These are phyloP conservation scores for Pythium rishiriense DNA, from an alignment of 352 stramenopile genomes.

Conservation along the genomic window DNA sequence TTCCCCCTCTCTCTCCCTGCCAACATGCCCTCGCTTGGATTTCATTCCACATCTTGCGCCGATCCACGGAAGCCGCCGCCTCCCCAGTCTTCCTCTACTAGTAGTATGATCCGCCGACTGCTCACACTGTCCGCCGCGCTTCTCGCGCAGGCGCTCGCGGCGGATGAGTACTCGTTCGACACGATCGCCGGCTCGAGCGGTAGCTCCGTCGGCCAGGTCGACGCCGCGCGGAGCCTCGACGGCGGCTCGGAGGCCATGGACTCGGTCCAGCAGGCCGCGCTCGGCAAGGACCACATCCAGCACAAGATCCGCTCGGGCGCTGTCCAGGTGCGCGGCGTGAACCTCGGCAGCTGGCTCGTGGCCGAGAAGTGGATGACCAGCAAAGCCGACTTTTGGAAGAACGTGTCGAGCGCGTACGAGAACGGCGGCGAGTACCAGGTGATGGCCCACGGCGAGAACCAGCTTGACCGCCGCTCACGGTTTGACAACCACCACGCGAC, in stretches of 20 bases:
- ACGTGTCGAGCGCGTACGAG: slow-evolving; percentile 6
- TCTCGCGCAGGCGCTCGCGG: slow-evolving; percentile 1
- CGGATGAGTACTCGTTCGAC: slow-evolving; percentile 22
- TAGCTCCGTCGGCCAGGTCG: slow-evolving; percentile 14
- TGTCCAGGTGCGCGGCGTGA: slow-evolving; percentile 31
- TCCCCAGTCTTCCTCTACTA: neutral
- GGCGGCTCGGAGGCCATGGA: slow-evolving; percentile 4
- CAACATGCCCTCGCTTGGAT: neutral
- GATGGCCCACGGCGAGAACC: slow-evolving; percentile 18
- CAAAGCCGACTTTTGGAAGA: slow-evolving; percentile 29
- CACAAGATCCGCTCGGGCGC: slow-evolving; percentile 26
- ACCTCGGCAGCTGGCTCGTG: slow-evolving; percentile 40
- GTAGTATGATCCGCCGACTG: slow-evolving; percentile 18
- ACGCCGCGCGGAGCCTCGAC: neutral
- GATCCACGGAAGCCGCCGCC: neutral
- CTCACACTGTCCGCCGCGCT: slow-evolving; percentile 10
- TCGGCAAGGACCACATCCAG: slow-evolving; percentile 27
- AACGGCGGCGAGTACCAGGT: slow-evolving; percentile 26
- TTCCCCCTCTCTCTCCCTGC: neutral
- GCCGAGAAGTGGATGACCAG: slow-evolving; percentile 38
- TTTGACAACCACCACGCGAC: slow-evolving; percentile 58
- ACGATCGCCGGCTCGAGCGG: slow-evolving; percentile 10
- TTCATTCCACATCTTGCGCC: slow-evolving; percentile 8
- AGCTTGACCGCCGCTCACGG: slow-evolving; percentile 24
- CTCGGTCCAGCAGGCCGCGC: slow-evolving; percentile 6